Base-by-base conservation (phyloP, 2,329 filamentous ascomycete genomes). In the Hymenoscyphus fraxineus region DNA sequence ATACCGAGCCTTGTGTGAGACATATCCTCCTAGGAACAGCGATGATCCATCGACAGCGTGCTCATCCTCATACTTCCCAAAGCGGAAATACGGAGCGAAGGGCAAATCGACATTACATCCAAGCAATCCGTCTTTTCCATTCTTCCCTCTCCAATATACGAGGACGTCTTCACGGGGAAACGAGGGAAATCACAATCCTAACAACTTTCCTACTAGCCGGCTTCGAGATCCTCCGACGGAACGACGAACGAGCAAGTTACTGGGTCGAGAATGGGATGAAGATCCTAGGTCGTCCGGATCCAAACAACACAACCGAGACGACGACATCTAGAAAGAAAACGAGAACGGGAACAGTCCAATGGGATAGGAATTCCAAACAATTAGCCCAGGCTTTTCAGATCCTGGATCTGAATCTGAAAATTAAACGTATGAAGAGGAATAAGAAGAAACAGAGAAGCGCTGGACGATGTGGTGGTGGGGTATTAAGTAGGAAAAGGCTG, bases 101-200 rank as follows among this genome's bases (percentile, higher is more conserved):
- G 2, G 64, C 64, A 3, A 41, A 56, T 13, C 35, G 62, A 3
- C 67, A 68, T 47, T 64, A 66, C 51, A 40, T 39, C 13, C 51
- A 57, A 39, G 65, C 65, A 51, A 47, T 63, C 4, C 63, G 51
- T 10, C 35, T 62, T 10, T 55, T 68, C 2, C 60, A 58, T 15
- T 10, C 60, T 16, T 39, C 31, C 1, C 51, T 67, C 9, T 16
- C 41, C 15, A 32, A 31, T 5, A 2, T 60, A 7, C n/a, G 22
- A 40, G 40, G 41, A 1, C 22, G 19, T n/a, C 15, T 62, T 2
- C 55, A 62, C 47, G 22, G 61, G n/a, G 39, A 40, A 22, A 59
- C 35, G 2, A 64, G 62, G 55, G 68, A 68, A 56, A 54, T 59
- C 9, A 56, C 60, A 5, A 64, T 68, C 13, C 38, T 69, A 1